These are phyloP conservation scores for Limnanthes douglasii DNA, from an alignment of 345 rosid genomes.

Conservation along the genomic window DNA sequence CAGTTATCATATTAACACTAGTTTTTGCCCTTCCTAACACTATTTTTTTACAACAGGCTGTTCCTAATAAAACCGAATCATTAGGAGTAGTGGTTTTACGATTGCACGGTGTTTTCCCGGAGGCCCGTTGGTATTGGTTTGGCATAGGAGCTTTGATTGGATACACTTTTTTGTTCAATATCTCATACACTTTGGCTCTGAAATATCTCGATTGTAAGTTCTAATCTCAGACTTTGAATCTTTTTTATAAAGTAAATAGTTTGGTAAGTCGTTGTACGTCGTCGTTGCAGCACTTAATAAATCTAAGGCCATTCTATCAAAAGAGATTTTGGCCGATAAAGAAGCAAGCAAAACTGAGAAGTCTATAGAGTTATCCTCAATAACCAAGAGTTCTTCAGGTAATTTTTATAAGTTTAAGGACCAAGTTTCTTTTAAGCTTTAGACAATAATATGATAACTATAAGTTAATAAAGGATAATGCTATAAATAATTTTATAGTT, in stretches of 20 bases:
- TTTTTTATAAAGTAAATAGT: background rate
- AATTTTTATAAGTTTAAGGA: conserved; percentile 4
- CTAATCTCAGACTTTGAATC: background rate
- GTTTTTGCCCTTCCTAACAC: too few species aligned
- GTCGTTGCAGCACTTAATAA: conserved; percentile 45
- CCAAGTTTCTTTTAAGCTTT: background rate
- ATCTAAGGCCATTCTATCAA: conserved; percentile 33
- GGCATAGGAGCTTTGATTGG: conserved; percentile 43
- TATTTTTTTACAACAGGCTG: too few species aligned
- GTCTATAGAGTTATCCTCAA: conserved; percentile 20
- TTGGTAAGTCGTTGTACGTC: conserved; percentile 2
- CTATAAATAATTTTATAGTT: too few species aligned
- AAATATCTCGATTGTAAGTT: conserved; percentile 47
- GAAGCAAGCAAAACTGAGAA: conserved; percentile 8
- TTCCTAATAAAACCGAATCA: conserved; percentile 29
- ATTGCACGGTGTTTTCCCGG: conserved; percentile 35
- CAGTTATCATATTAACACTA: too few species aligned
- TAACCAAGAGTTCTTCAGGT: conserved; percentile 18
- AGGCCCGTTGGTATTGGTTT: conserved; percentile 53
- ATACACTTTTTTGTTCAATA: conserved; percentile 30
- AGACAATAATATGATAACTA: conserved; percentile 2
- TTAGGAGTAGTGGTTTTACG: conserved; percentile 35
- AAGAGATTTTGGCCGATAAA: conserved; percentile 33
- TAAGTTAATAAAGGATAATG: conserved; percentile 19
- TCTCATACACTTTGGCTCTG: conserved; percentile 33